phyloP scores from a whole-genome alignment of 352 stramenopile species.

The Albugo candida region DNA sequence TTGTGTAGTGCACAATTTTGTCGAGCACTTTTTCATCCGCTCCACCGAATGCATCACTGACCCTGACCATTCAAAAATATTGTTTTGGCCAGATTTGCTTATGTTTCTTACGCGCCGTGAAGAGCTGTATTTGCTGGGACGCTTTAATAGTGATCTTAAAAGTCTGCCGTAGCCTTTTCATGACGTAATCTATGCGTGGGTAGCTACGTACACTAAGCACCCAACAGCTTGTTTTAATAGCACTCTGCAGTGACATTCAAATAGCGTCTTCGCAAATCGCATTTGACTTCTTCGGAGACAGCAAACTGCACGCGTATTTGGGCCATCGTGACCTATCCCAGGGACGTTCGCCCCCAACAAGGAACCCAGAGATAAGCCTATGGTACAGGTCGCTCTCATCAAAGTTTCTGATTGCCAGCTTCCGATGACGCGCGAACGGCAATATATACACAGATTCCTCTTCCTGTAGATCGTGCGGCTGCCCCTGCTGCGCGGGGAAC shows the following conservation, averaged over 20 bases:
- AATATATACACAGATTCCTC: no score
- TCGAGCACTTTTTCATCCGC: not conserved
- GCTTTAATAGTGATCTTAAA: no score
- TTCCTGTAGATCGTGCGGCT: no score
- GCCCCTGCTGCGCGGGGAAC: no score
- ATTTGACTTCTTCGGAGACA: constrained; percentile 1
- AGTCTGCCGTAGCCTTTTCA: no score
- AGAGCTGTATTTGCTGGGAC: not conserved
- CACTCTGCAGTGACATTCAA: not conserved
- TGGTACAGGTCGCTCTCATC: not conserved
- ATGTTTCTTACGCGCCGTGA: not conserved
- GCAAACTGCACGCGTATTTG: not conserved
- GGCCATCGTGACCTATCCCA: not conserved
- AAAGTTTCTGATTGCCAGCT: not conserved
- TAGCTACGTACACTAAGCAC: not conserved
- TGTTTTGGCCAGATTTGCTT: not conserved
- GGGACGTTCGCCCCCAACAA: not conserved
- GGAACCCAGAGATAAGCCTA: no score
- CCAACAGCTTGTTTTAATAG: constrained; percentile 1
- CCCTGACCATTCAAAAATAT: not conserved
- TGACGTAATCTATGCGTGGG: not conserved
- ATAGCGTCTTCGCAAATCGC: not conserved
- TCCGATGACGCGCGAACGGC: not conserved
- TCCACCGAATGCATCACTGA: not conserved
- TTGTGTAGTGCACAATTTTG: not conserved